Evolutionary conservation across 192 early-diverging fungal genomes (phyloP), one percentile per base, ranked within the genome.

Genomic region (Linnemannia exigua): DNA sequence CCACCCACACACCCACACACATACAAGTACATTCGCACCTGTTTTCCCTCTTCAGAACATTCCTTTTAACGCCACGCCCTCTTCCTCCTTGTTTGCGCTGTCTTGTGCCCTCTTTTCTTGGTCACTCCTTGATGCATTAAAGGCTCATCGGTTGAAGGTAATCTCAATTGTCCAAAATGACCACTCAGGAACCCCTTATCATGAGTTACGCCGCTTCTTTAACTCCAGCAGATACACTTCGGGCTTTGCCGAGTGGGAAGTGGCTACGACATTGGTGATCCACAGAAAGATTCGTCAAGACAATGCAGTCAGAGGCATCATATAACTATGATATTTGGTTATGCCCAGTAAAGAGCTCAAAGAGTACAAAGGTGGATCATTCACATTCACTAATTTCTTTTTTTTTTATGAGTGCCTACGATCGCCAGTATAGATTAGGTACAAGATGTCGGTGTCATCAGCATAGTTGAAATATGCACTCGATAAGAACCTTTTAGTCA

Each of bases 181-280:
- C 48, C 48, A 15, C 48, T 19, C 48, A 50, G 48, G 20, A 50
- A 50, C 48, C 15, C 16, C 48, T 1, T 50, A 19, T 7, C 48
- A 0, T 50, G 48, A 50, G 76, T 78, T 14, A 52, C 69, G 68
- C 11, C 50, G 76, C 76, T 78, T 61, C 76, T 44, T 71, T 37
- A 25, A 67, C 38, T 78, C 76, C 76, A 71, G 51, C 52, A 63
- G 76, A 71, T 78, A 71, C 44, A 78, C 76, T 48, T 61, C 50
- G 8, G 76, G 69, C 67, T 69, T 35, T 71, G 70, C 77, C 70
- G 61, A 72, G 78, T 58, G 46, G 7, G 78, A 72, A 72, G 78
- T 67, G 70, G 78, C 35, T 72, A 67, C 70, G 61, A 50, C 78
- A 79, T 50, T 74, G 66, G 47, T 79, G 68, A 71, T 74, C 71